Conservation (phyloP, 352 stramenopile species). For the Phytophthora crassamura region DNA sequence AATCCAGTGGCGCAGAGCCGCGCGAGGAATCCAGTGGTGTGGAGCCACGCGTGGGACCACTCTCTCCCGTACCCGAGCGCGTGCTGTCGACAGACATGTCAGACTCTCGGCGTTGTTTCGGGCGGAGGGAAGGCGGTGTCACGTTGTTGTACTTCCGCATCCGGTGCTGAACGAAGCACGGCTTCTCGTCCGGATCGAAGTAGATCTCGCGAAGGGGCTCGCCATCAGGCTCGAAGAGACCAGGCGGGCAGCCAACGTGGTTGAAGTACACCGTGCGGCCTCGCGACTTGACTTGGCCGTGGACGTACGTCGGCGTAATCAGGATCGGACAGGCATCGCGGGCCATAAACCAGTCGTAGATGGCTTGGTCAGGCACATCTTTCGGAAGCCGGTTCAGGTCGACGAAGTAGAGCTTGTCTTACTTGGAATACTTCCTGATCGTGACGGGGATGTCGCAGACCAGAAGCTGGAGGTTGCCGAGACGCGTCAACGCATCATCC, state of each 20-base stretch:
- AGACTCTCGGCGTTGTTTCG: not conserved
- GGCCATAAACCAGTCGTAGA: conserved; percentile 5
- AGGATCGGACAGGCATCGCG: not conserved
- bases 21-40: not conserved
- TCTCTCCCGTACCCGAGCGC: not conserved
- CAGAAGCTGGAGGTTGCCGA: not conserved
- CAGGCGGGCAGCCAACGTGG: not conserved
- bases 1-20: not conserved
- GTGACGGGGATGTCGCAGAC: conserved; percentile 1
- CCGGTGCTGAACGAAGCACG: conserved; percentile 9
- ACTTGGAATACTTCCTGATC: conserved; percentile 7
- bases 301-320: conserved; percentile 2
- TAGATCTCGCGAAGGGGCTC: not conserved
- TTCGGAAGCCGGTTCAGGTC: not conserved
- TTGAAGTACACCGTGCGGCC: conserved; percentile 8
- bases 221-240: not conserved
- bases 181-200: conserved; percentile 1
- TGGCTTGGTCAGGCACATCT: not conserved
- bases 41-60: not conserved
- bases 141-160: not conserved
- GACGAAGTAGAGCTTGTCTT: conserved; percentile 11
- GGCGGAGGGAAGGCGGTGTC: not conserved
- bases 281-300: not conserved
- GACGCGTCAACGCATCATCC: not conserved
- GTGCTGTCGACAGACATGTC: not conserved